Evolutionary conservation across 148 eudicot species (phyloP).

Genomic region (Spergularia marina): DNA sequence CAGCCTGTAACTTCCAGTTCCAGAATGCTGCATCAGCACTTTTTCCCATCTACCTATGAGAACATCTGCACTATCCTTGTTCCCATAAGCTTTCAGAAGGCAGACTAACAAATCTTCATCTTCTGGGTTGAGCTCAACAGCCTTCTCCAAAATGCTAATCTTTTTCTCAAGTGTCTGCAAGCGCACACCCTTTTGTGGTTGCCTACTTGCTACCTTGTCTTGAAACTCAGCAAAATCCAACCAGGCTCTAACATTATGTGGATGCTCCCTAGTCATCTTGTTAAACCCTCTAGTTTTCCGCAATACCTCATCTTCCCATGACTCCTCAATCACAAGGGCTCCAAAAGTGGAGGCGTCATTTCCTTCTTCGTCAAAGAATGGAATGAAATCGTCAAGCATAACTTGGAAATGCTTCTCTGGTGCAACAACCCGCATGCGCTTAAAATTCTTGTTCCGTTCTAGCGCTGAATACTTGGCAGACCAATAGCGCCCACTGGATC

Average conservation of each 20-base stretch:
- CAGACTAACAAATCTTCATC: conserved; percentile 71
- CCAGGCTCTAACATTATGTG: conserved; percentile 70
- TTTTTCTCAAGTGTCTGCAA: conserved; percentile 93
- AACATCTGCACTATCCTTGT: conserved; percentile 63
- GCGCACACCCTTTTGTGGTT: conserved; percentile 88
- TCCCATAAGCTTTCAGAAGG: conserved; percentile 76
- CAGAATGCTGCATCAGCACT: conserved; percentile 64
- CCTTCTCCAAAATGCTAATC: conserved; percentile 96
- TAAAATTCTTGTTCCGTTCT: conserved; percentile 71
- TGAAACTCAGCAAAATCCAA: conserved; percentile 82
- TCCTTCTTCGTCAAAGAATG: conserved; percentile 45
- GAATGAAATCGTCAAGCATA: conserved; percentile 48
- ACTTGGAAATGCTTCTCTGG: conserved; percentile 33
- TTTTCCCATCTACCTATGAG: conserved; percentile 90
- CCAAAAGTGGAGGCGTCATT: conserved; percentile 27
- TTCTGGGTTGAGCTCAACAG: conserved; percentile 76
- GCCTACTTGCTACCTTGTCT: conserved; percentile 85
- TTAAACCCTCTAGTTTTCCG: conserved; percentile 86
- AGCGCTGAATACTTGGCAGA: conserved; percentile 69
- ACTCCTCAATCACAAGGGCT: conserved; percentile 59
- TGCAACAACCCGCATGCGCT: conserved; percentile 53
- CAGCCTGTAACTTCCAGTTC: conserved; percentile 74
- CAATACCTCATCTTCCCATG: conserved; percentile 93
- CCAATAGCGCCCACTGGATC: conserved; percentile 85
- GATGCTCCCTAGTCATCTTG: conserved; percentile 81